Evolutionary conservation across 768 basidiomycete genomes (phyloP).

Genomic region (Amanita fuliginea): DNA sequence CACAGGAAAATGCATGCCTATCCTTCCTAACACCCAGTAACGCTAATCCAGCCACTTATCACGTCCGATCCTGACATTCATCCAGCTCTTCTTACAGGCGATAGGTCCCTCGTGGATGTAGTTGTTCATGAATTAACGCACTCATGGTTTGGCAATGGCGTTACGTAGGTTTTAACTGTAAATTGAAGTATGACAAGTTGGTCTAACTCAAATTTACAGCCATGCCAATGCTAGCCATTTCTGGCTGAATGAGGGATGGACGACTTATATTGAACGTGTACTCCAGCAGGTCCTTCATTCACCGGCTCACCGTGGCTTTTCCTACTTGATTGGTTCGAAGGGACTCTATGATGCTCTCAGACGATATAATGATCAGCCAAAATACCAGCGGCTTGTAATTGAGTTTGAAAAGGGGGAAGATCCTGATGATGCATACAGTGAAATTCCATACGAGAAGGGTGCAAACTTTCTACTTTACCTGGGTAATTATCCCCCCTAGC

Average conservation of each 20-base stretch:
- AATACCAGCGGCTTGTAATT: slow-evolving; percentile 74
- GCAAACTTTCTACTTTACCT: slow-evolving; percentile 80
- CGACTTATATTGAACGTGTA: slow-evolving; percentile 84
- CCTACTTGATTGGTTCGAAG: slow-evolving; percentile 68
- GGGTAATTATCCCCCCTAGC: slow-evolving; percentile 31
- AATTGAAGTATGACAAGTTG: not conserved
- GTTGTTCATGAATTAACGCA: slow-evolving; percentile 83
- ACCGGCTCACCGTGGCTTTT: slow-evolving; percentile 69
- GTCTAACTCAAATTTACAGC: slow-evolving; percentile 15
- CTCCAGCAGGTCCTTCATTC: slow-evolving; percentile 61
- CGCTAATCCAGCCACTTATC: slow-evolving; percentile 9
- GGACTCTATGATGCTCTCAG: slow-evolving; percentile 61
- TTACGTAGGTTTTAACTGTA: slow-evolving; percentile 36
- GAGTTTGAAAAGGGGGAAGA: slow-evolving; percentile 65
- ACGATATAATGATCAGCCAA: slow-evolving; percentile 45
- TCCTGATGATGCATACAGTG: slow-evolving; percentile 66
- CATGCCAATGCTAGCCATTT: slow-evolving; percentile 71
- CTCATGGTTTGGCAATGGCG: slow-evolving; percentile 89
- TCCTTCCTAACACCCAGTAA: slow-evolving; percentile 83
- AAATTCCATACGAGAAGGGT: slow-evolving; percentile 83
- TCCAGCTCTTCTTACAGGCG: slow-evolving; percentile 73
- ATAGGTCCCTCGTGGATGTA: slow-evolving; percentile 79
- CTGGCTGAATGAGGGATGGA: slow-evolving; percentile 92
- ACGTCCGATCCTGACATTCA: not conserved
- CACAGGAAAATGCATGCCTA: slow-evolving; percentile 83